These are phyloP conservation scores for Phylloporus sp. DNA, from an alignment of 768 basidiomycete species.

Conservation along the genomic window DNA sequence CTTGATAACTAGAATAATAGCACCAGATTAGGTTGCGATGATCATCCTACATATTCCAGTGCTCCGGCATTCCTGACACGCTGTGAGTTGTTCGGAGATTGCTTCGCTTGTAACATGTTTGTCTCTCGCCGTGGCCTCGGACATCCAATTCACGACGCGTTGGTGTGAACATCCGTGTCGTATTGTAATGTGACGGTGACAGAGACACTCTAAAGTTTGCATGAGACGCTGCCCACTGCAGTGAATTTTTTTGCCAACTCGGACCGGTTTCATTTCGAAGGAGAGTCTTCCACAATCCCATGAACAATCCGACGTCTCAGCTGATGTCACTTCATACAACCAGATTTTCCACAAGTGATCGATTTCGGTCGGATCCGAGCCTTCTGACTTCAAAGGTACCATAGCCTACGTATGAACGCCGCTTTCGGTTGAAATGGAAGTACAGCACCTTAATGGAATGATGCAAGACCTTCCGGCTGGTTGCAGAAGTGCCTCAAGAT, in stretches of 20 bases:
- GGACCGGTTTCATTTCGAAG: background rate
- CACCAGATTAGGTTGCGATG: conserved; percentile 3
- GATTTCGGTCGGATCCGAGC: conserved; percentile 1
- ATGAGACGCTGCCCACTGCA: background rate
- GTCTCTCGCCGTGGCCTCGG: background rate
- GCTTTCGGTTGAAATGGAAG: conserved; percentile 17
- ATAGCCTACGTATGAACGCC: conserved; percentile 16
- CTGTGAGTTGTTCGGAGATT: background rate
- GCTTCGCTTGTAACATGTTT: background rate
- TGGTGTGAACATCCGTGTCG: background rate
- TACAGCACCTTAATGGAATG: conserved; percentile 1
- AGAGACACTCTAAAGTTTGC: background rate
- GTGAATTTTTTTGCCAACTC: background rate
- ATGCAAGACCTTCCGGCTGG: background rate
- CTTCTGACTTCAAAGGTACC: background rate
- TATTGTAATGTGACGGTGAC: background rate
- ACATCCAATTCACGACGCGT: background rate
- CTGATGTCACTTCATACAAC: background rate
- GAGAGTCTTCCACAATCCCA: background rate
- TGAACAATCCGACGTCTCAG: background rate
- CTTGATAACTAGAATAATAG: background rate
- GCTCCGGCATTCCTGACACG: background rate
- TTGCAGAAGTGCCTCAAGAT: background rate
- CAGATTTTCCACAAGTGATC: background rate
- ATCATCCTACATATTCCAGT: background rate